Evolutionary conservation across 2,329 filamentous ascomycete genomes (phyloP), one percentile per base, ranked within the genome.

Genomic region (Aspergillus novoparasiticus): DNA sequence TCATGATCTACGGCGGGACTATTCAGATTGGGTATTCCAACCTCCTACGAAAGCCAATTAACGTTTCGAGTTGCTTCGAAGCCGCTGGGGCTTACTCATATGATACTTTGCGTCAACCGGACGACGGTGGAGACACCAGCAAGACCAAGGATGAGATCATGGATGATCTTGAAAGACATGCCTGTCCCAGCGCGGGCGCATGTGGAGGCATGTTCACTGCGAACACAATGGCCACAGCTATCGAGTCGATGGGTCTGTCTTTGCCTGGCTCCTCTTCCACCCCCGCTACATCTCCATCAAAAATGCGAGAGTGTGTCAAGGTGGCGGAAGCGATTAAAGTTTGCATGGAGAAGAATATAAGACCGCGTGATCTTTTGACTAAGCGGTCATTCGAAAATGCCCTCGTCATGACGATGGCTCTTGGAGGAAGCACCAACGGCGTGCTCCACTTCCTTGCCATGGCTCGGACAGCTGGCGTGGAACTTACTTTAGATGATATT

Each of bases 141-240:
- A 89, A 90, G 66, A 90, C 84, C 0, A 86, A 90, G 58, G 87
- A 89, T 62, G 91, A 96, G 70, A 92, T 96, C 61, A 87, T 96
- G 82, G 87, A 90, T 32, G 94, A 97, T 75, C 87, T 96, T 56
- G 91, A 94, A 80, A 83, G 82, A 66, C 86, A 95, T 72, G 89
- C 93, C 2, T 96, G 93, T 75, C 90, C 90, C 1, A 87, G 88
- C 10, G 87, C 88, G 1, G 93, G 93, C 34, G 93, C 92, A 1
- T 96, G 93, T 67, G 92, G 92, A 54, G 93, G 94, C 21, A 96
- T 96, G 93, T 97, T 93, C 81, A 97, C 93, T 0, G 93, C 93
- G 67, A 96, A 96, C 80, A 96, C 93, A 28, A 94, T 97, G 92
- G 91, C 92, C 4, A 94, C 91, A 0, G 92, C 91, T 16, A 93